Base-by-base conservation (phyloP, 352 stramenopile genomes). In the Pythium sukuiense region DNA sequence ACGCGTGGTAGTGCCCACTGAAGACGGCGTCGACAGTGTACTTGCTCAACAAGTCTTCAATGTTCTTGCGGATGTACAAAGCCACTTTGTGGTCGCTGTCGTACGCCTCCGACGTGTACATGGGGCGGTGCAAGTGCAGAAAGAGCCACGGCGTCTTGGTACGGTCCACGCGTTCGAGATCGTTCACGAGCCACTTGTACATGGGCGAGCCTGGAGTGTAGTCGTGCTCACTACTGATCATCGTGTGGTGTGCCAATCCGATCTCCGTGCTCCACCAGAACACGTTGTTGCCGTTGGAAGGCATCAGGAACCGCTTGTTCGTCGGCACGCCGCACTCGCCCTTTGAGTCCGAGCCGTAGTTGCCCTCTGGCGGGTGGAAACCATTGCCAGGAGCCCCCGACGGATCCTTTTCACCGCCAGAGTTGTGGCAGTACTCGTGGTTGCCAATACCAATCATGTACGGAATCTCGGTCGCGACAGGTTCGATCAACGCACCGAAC, bases 241-340 rank as follows among this genome's bases (percentile, higher is more conserved):
- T 43, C 14, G 69, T 46, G 52, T 74, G 67, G 59, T 72, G 69
- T 8, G 35, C 55, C 12, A 75, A 27, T 2, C 69, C 69, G 35
- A 70, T 59, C 46, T 75, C 60, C 18, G 63, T 59, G 56, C 64
- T 72, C 49, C 65, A 75, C 59, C 66, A 76, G 41, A 74, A 74
- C 6, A 71, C 69, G 27, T 55, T 39, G 71, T 72, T 72, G 57
- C 62, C 57, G 53, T 69, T 70, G 7, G 57, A 30, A 1, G 72
- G 77, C 74, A 87, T 86, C 54, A 61, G 62, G 77, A 89, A 92
- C 20, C 78, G 73, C 48, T 77, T 79, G 29, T 69, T 63, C 11
- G 74, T 76, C 1, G 85, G 77, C 43, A 93, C 81, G 29, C 85
- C 81, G 69, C 86, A 95, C 74, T 95, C 86, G 24, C 86, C 86